Percentiles rank a stretch among this genome's conserved stretches.
These are phyloP conservation scores for Cymbopogon flexuosus DNA, from an alignment of 202 grass and related monocot genomes.

Conservation along the genomic window DNA sequence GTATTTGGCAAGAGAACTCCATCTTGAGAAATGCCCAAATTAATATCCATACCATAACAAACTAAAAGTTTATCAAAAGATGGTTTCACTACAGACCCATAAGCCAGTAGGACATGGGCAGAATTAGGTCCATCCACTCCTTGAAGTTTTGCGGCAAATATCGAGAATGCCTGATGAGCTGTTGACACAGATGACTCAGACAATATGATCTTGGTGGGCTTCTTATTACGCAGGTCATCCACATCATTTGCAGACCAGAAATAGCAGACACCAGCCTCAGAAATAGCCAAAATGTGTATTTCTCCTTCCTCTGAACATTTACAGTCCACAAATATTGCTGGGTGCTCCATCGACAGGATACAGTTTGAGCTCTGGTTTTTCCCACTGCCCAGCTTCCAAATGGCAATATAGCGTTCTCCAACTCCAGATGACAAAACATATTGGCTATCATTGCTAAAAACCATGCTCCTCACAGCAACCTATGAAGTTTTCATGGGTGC, in stretches of 20 bases:
- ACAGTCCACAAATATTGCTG: slow-evolving; percentile 72
- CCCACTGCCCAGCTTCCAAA: slow-evolving; percentile 62
- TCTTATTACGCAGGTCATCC: slow-evolving; percentile 56
- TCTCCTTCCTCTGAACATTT: slow-evolving; percentile 41
- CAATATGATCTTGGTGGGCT: slow-evolving; percentile 66
- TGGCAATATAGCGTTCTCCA: slow-evolving; percentile 82
- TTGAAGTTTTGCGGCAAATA: slow-evolving; percentile 77
- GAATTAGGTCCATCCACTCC: slow-evolving; percentile 53
- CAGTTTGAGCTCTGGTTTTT: slow-evolving; percentile 57
- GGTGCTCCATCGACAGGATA: slow-evolving; percentile 84
- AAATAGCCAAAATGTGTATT: slow-evolving; percentile 69
- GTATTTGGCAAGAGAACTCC: slow-evolving; percentile 69
- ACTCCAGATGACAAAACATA: slow-evolving; percentile 86
- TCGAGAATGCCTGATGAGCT: slow-evolving; percentile 40
- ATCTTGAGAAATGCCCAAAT: slow-evolving; percentile 57
- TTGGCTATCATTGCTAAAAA: slow-evolving; percentile 65
- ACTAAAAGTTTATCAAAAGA: slow-evolving; percentile 77
- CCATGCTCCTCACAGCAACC: slow-evolving; percentile 81
- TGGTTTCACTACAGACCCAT: slow-evolving; percentile 87
- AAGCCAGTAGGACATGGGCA: slow-evolving; percentile 70
- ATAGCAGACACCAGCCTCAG: slow-evolving; percentile 75
- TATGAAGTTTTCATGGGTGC: slow-evolving; percentile 32
- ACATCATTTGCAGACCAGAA: slow-evolving; percentile 74
- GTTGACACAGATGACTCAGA: slow-evolving; percentile 46
- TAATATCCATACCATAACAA: slow-evolving; percentile 64